Evolutionary conservation across 1,284 basidiomycete genomes (phyloP).

Genomic region (Volvariella surrecta): DNA sequence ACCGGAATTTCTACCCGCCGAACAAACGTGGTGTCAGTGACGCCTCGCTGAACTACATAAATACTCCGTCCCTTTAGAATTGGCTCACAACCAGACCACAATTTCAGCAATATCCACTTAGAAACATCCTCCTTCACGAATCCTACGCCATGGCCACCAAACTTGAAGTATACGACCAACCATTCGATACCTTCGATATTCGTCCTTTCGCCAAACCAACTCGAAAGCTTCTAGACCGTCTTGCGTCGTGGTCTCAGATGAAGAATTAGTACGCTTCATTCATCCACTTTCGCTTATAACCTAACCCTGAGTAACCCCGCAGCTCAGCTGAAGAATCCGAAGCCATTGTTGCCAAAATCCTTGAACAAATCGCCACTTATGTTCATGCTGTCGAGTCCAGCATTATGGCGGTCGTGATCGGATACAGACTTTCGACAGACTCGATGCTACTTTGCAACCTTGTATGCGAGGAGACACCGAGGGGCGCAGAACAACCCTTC

Average conservation of each 20-base stretch:
- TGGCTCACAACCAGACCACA: background rate
- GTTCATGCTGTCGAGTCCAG: conserved; percentile 24
- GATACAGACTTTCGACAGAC: conserved; percentile 21
- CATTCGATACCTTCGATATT: conserved; percentile 1
- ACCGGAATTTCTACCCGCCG: too few species aligned
- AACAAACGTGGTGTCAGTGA: too few species aligned
- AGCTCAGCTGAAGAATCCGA: conserved; percentile 1
- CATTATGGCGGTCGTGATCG: conserved; percentile 22
- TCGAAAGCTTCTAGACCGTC: conserved; percentile 1
- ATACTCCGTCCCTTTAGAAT: too few species aligned
- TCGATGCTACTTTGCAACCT: conserved; percentile 14
- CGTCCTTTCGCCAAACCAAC: background rate
- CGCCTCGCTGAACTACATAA: too few species aligned
- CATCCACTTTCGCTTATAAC: background rate
- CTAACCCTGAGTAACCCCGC: background rate
- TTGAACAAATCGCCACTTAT: conserved; percentile 19
- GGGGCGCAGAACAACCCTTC: background rate
- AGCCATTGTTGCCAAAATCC: conserved; percentile 19
- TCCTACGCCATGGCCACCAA: too few species aligned
- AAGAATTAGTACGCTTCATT: background rate
- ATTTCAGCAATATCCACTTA: background rate
- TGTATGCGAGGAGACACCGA: conserved; percentile 1
- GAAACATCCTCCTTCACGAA: background rate
- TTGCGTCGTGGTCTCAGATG: background rate
- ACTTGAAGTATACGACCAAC: background rate